Percentiles rank a stretch among this genome's conserved stretches.
Evolutionary conservation across 2,329 filamentous ascomycete species (phyloP).

Genomic region (Colletotrichum sp.): DNA sequence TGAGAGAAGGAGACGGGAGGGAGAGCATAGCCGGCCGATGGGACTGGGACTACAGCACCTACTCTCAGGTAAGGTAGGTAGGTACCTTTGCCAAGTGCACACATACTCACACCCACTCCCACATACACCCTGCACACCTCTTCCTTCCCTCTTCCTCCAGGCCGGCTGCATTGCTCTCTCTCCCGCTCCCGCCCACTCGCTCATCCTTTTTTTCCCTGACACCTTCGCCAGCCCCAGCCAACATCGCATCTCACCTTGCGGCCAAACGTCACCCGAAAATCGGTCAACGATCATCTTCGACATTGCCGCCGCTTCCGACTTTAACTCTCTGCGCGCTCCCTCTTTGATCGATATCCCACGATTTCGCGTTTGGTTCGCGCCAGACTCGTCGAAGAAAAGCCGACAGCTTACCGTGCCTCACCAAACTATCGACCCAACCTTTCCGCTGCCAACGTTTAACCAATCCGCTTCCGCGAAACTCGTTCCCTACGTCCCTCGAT

Average conservation of each 20-base stretch:
- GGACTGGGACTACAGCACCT: background rate
- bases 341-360: background rate
- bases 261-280: slow-evolving; percentile 33
- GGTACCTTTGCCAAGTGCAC: background rate
- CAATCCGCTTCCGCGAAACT: background rate
- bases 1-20: background rate
- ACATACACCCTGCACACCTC: background rate
- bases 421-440: background rate
- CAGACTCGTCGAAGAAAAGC: background rate
- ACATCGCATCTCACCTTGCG: slow-evolving; percentile 34
- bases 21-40: background rate
- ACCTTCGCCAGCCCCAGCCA: background rate
- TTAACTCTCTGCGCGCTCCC: background rate
- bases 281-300: background rate
- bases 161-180: slow-evolving; percentile 21
- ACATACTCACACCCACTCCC: background rate
- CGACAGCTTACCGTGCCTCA: background rate
- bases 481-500: background rate
- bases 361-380: background rate
- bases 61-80: background rate
- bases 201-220: background rate
- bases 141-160: background rate
- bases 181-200: slow-evolving; percentile 8
- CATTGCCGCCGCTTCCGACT: background rate
- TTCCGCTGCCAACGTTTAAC: background rate